These are phyloP conservation scores for Athelia sp. DNA, from an alignment of 1,284 basidiomycete genomes.

Conservation along the genomic window DNA sequence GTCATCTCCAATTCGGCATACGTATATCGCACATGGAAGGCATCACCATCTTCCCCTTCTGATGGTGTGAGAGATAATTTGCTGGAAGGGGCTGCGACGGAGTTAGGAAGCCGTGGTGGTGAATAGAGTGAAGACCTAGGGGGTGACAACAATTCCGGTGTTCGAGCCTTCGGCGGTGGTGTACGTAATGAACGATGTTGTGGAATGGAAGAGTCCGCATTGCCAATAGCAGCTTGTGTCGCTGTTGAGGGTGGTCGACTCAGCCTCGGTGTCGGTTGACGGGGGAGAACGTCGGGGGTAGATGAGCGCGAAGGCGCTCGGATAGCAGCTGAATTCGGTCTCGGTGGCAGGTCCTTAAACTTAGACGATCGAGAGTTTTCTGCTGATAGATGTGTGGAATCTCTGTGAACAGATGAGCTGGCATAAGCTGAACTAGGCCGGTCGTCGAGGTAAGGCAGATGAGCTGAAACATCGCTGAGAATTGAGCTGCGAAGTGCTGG, in stretches of 20 bases:
- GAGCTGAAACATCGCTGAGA: slow-evolving; percentile 22
- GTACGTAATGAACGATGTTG: slow-evolving; percentile 11
- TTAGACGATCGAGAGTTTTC: slow-evolving; percentile 10
- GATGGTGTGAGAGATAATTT: slow-evolving; percentile 60
- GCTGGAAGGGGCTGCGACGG: slow-evolving; percentile 36
- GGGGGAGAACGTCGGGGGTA: neutral
- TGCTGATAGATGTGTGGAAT: slow-evolving; percentile 9
- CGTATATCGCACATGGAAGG: slow-evolving; percentile 83
- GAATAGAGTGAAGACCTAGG: slow-evolving; percentile 1
- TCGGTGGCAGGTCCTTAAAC: slow-evolving; percentile 5
- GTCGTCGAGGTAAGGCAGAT: slow-evolving; percentile 23
- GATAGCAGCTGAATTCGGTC: slow-evolving; percentile 2
- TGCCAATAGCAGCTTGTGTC: neutral
- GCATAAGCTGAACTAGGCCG: slow-evolving; percentile 19
- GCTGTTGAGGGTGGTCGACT: slow-evolving; percentile 22
- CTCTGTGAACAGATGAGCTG: slow-evolving; percentile 10
- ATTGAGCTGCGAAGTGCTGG: slow-evolving; percentile 14
- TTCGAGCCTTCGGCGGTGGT: slow-evolving; percentile 17
- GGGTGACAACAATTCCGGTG: slow-evolving; percentile 25
- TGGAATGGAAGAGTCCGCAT: neutral
- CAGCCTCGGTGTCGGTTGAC: slow-evolving; percentile 23
- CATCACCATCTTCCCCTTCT: slow-evolving; percentile 79
- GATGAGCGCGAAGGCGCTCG: neutral
- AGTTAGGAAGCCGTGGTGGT: slow-evolving; percentile 33
- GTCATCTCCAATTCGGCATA: slow-evolving; percentile 82